These are phyloP conservation scores for Entonaema liquescens DNA, from an alignment of 495 filamentous ascomycete species.

Conservation along the genomic window DNA sequence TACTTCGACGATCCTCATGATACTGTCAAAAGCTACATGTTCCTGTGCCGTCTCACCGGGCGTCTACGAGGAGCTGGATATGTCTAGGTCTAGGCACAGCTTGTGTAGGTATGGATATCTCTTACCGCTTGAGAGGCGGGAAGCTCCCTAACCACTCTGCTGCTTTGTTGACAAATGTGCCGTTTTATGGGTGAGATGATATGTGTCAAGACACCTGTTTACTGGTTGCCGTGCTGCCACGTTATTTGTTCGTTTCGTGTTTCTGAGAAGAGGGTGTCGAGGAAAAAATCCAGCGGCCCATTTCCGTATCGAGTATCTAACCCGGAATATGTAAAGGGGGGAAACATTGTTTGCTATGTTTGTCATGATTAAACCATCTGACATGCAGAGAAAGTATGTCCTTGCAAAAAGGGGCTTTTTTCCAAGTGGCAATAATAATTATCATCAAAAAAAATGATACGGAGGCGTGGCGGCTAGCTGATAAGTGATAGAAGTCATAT, in stretches of 20 bases:
- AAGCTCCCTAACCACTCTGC: neutral
- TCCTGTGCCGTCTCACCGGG: neutral
- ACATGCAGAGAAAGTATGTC: neutral
- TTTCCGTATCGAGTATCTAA: neutral
- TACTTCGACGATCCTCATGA: neutral
- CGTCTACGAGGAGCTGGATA: neutral
- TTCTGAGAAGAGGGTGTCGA: neutral
- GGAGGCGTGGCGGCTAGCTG: neutral
- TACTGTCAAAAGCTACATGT: neutral
- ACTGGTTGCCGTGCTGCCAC: neutral
- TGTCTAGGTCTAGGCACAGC: neutral
- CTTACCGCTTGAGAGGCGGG: neutral
- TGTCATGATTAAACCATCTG: neutral
- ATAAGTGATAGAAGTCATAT: slow-evolving; percentile 8
- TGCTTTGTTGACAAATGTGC: neutral
- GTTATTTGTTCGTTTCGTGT: neutral
- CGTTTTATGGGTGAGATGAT: neutral
- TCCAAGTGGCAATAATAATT: slow-evolving; percentile 2
- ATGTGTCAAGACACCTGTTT: neutral
- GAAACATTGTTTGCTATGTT: neutral
- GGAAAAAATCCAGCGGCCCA: neutral
- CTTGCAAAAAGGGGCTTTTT: neutral
- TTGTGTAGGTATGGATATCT: neutral
- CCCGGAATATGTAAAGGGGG: neutral
- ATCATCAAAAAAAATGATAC: neutral